phyloP scores from a whole-genome alignment of 768 basidiomycete genomes.

The Boletellus sp. region DNA sequence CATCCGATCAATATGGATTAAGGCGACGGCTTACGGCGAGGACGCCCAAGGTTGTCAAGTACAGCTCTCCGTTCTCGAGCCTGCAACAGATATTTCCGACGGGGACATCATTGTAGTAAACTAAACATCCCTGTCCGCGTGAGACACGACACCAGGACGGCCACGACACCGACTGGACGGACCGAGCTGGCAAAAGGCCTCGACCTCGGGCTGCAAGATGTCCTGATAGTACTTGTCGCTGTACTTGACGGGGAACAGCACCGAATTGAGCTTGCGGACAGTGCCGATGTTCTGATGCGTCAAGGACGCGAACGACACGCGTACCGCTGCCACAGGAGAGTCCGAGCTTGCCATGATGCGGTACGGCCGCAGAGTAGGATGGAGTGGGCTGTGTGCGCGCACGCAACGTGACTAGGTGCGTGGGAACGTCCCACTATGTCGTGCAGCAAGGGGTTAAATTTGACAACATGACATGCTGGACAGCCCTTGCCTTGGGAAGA shows the following conservation, averaged over 20 bases:
- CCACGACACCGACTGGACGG: conserved; percentile 31
- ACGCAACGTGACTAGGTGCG: conserved; percentile 13
- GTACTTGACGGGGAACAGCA: conserved; percentile 87
- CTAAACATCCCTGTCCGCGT: conserved; percentile 40
- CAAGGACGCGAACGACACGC: conserved; percentile 69
- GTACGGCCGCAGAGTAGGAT: neutral
- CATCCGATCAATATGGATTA: conserved; percentile 10
- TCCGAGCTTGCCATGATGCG: conserved; percentile 23
- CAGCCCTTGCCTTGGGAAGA: conserved; percentile 17
- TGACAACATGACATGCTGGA: conserved; percentile 1
- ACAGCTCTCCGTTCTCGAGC: conserved; percentile 61
- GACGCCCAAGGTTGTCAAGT: conserved; percentile 91
- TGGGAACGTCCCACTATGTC: conserved; percentile 19
- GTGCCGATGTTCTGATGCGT: conserved; percentile 83
- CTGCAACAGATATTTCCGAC: conserved; percentile 87
- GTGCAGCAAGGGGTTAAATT: neutral
- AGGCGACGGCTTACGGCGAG: conserved; percentile 61
- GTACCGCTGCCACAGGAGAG: conserved; percentile 25
- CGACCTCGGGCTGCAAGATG: conserved; percentile 70
- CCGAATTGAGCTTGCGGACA: conserved; percentile 56
- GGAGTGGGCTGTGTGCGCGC: conserved; percentile 14
- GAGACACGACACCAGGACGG: conserved; percentile 17
- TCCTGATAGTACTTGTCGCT: conserved; percentile 85
- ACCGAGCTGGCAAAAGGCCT: conserved; percentile 88
- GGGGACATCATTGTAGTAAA: conserved; percentile 91